A percentile compares a stretch with the other conserved stretches of the same genome.
Conservation (phyloP, 306 rosid species). For the Hippophae tibetana region DNA sequence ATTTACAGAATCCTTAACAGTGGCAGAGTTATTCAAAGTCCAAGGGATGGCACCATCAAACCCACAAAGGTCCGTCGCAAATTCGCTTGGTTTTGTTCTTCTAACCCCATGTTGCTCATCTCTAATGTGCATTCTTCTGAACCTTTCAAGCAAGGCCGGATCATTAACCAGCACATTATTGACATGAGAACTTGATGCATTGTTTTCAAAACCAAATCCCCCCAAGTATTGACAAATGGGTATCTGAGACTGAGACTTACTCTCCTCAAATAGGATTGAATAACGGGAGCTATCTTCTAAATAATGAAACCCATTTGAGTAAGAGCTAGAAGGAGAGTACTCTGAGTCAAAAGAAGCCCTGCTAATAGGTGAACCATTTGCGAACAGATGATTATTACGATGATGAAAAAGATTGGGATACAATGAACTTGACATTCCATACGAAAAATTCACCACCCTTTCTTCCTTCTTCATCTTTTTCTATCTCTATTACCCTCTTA, state of each 20-base stretch:
- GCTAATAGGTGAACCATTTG: constrained; percentile 22
- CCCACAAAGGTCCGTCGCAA: constrained; percentile 12
- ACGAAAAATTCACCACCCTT: constrained; percentile 5
- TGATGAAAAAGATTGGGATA: constrained; percentile 15
- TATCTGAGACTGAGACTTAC: constrained; percentile 1
- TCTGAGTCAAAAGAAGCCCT: constrained; percentile 22
- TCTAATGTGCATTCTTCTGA: constrained; percentile 24
- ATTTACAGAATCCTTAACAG: constrained; percentile 12
- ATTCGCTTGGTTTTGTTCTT: constrained; percentile 17
- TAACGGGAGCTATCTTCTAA: constrained; percentile 8
- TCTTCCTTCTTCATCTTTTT: constrained; percentile 13
- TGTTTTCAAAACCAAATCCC: constrained; percentile 11
- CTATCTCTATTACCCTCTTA: constrained; percentile 9
- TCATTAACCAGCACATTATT: constrained; percentile 20
- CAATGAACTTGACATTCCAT: constrained; percentile 15
- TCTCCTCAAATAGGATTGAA: constrained; percentile 21
- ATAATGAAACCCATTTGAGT: constrained; percentile 19
- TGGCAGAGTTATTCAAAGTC: constrained; percentile 19
- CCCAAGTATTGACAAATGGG: constrained; percentile 12
- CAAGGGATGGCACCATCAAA: constrained; percentile 18
- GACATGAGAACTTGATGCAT: constrained; percentile 3
- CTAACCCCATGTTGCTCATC: constrained; percentile 17
- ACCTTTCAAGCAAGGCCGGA: constrained; percentile 25
- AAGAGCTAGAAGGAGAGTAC: constrained; percentile 22
- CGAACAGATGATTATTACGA: constrained; percentile 14